Evolutionary conservation across 768 basidiomycete species (phyloP).

Genomic region (Gloeophyllum trabeum): DNA sequence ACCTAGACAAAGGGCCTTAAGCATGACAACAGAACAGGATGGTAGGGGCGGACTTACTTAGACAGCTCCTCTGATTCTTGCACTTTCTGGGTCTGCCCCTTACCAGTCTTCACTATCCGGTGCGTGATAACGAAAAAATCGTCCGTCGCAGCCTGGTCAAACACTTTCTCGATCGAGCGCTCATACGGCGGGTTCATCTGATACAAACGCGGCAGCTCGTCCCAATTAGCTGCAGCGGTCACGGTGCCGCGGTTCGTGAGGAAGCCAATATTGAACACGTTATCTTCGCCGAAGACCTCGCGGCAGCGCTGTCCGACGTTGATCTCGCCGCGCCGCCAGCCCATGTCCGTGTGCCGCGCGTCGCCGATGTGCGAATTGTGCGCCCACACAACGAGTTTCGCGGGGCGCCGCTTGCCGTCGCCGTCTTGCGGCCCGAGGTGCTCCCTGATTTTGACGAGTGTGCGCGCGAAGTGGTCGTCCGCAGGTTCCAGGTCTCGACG

Average conservation of each 20-base stretch:
- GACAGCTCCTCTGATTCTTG: conserved; percentile 9
- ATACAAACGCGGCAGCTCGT: conserved; percentile 14
- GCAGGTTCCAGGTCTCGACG: conserved; percentile 16
- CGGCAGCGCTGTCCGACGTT: conserved; percentile 18
- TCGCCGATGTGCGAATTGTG: conserved; percentile 21
- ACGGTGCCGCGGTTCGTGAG: conserved; percentile 16
- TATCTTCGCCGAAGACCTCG: conserved; percentile 15
- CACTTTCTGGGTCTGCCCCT: conserved; percentile 9
- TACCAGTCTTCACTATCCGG: conserved; percentile 6
- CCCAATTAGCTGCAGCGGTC: conserved; percentile 17
- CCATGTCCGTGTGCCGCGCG: conserved; percentile 18
- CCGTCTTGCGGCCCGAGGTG: conserved; percentile 7
- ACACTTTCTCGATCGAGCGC: conserved; percentile 12
- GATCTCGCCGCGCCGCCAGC: conserved; percentile 15
- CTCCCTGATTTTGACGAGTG: conserved; percentile 8
- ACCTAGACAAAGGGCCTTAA: conserved; percentile 5
- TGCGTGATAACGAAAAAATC: conserved; percentile 12
- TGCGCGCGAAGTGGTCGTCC: conserved; percentile 14
- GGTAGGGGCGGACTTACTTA: conserved; percentile 8
- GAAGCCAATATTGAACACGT: conserved; percentile 17
- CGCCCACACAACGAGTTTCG: conserved; percentile 18
- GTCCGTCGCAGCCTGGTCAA: conserved; percentile 10
- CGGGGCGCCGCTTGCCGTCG: conserved; percentile 3
- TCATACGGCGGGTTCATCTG: conserved; percentile 13
- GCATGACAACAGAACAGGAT: not conserved